Evolutionary conservation across 2,329 filamentous ascomycete species (phyloP).

Genomic region (Microsporum audouinii): DNA sequence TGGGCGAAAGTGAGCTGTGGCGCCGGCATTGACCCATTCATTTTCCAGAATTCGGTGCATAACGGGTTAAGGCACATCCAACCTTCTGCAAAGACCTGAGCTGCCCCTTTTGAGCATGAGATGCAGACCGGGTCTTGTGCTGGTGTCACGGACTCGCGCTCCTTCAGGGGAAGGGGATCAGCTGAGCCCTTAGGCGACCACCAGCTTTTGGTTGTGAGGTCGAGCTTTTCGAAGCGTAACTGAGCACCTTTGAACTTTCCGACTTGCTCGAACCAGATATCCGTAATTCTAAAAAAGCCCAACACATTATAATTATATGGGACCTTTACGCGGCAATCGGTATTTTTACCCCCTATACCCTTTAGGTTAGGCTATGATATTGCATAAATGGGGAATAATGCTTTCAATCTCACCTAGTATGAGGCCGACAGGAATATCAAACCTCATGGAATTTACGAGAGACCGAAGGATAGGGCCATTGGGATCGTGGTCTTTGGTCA

Average conservation of each 20-base stretch:
- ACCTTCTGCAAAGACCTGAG: conserved; percentile 32
- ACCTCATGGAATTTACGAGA: conserved; percentile 38
- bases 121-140: conserved; percentile 25
- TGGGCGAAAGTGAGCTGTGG: conserved; percentile 40
- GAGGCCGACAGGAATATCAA: conserved; percentile 43
- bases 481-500: conserved; percentile 36
- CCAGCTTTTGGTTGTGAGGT: conserved; percentile 44
- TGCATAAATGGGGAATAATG: background rate
- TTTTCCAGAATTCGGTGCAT: conserved; percentile 48
- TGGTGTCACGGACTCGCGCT: conserved; percentile 24
- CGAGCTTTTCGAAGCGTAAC: conserved; percentile 55
- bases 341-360: conserved; percentile 42
- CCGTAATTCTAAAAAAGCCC: conserved; percentile 56
- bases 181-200: conserved; percentile 39
- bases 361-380: conserved; percentile 13
- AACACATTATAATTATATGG: conserved; percentile 54
- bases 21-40: conserved; percentile 25
- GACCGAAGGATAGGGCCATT: conserved; percentile 28
- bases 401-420: conserved; percentile 38
- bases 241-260: conserved; percentile 38
- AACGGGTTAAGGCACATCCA: conserved; percentile 48
- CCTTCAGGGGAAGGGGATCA: conserved; percentile 19
- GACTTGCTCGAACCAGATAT: conserved; percentile 55
- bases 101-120: conserved; percentile 30
- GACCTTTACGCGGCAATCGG: conserved; percentile 38